Evolutionary conservation across 1,139 yeast species (phyloP).

Genomic region (Lodderomyces pseudojiufengensis): DNA sequence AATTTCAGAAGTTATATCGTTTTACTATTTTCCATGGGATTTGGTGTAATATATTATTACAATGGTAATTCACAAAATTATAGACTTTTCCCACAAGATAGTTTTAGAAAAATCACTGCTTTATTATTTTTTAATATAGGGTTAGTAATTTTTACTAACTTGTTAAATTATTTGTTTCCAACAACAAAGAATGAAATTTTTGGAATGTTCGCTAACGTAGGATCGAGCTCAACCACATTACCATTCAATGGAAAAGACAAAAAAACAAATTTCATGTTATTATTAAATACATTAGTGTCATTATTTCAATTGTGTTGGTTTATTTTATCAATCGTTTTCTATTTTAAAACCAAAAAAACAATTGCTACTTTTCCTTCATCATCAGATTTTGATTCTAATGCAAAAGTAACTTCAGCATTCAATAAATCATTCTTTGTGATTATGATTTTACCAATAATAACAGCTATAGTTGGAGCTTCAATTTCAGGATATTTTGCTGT

Average conservation of each 20-base stretch:
- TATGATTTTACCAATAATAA: constrained; percentile 26
- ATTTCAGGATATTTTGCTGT: constrained; percentile 2
- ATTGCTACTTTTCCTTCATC: constrained; percentile 30
- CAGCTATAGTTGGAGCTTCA: constrained; percentile 11
- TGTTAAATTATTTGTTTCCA: not conserved
- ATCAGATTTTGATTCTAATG: constrained; percentile 17
- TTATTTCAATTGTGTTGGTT: constrained; percentile 15
- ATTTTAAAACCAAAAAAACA: constrained; percentile 27
- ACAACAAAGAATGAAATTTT: not conserved
- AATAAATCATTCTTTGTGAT: constrained; percentile 27
- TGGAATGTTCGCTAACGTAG: too few relatives aligned
- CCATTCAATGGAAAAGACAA: too few relatives aligned
- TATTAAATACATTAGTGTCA: constrained; percentile 3
- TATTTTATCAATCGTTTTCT: constrained; percentile 18
- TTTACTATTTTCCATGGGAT: constrained; percentile 38
- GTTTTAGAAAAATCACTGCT: constrained; percentile 17
- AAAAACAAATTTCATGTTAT: not conserved
- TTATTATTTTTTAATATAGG: constrained; percentile 15
- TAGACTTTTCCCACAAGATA: constrained; percentile 24
- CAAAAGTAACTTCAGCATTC: constrained; percentile 24
- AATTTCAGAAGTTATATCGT: constrained; percentile 14
- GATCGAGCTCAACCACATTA: too few relatives aligned
- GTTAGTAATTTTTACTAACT: constrained; percentile 2
- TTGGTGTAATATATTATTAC: constrained; percentile 35
- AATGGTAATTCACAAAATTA: constrained; percentile 24